Evolutionary conservation across 306 rosid genomes (phyloP), one percentile per base, ranked within the genome.

Genomic region (Gleditsia sinensis): DNA sequence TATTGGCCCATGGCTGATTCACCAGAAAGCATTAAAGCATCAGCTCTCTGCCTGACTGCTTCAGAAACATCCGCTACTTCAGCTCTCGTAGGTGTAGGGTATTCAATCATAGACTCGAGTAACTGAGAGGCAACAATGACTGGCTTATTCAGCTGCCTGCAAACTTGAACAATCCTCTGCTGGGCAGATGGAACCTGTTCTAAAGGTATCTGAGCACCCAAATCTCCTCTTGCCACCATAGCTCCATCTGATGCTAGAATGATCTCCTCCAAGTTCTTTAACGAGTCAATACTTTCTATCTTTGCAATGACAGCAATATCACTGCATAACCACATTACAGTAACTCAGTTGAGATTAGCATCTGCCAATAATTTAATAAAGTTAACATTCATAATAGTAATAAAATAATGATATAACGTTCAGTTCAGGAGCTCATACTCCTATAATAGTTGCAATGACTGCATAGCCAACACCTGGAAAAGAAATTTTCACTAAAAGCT

Each of bases 31-130:
- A 95, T 95, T 84, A 95, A 83, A 71, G 99, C 99, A 87, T 95
- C 99, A 49, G 99, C 89, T 8, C 98, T 88, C 82, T 95, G 99
- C 89, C 99, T 86, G 45, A 95, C 99, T 33, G 99, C 99, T 86
- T 95, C 99, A 62, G 99, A 95, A 79, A 95, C 98, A 89, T 95
- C 99, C 34, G 99, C 99, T 61, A 95, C 99, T 84, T 95, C 99
- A 36, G 99, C 99, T 82, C 99, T 88, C 17, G 99, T 95, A 49
- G 99, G 99, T 6, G 98, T 92, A 32, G 99, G 99, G 72, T 95
- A 95, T 84, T 95, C 99, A 43, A 95, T 92, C 99, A 95, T 95
- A 28, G 99, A 95, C 33, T 95, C 99, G 19, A 95, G 99, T 51
- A 95, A 76, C 85, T 95, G 99, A 78, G 99, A 95, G 55, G 99